A percentile compares a stretch with the other conserved stretches of the same genome.
Evolutionary conservation across 2,329 filamentous ascomycete species (phyloP).

Genomic region (Phoma sp.): DNA sequence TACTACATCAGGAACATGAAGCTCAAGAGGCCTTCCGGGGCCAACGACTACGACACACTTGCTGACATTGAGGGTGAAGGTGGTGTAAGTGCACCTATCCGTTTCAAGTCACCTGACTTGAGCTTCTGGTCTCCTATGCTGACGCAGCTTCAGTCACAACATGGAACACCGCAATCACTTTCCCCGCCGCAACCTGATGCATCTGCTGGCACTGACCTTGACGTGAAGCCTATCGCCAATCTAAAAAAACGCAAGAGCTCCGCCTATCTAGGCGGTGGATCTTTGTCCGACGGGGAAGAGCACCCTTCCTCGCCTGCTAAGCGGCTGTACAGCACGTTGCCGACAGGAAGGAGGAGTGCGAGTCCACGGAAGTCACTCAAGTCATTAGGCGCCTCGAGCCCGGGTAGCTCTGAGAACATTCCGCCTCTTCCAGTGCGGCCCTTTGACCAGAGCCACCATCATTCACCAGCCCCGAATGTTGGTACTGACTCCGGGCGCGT

Average conservation of each 20-base stretch:
- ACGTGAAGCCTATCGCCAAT: constrained; percentile 30
- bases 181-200: constrained; percentile 35
- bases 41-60: constrained; percentile 40
- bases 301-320: constrained; percentile 34
- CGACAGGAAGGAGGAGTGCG: constrained; percentile 29
- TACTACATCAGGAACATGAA: constrained; percentile 50
- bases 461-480: constrained; percentile 26
- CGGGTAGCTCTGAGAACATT: constrained; percentile 35
- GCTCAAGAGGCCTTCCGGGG: constrained; percentile 42
- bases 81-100: constrained; percentile 21
- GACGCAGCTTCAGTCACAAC: constrained; percentile 37
- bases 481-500: constrained; percentile 31
- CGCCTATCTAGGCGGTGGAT: constrained; percentile 26
- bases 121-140: constrained; percentile 15
- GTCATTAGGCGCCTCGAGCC: constrained; percentile 29
- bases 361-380: constrained; percentile 42
- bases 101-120: constrained; percentile 18
- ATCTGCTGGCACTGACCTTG: constrained; percentile 28
- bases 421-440: constrained; percentile 34
- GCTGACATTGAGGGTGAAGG: constrained; percentile 42
- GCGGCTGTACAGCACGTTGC: constrained; percentile 40
- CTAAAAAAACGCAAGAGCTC: constrained; percentile 46
- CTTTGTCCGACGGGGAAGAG: constrained; percentile 43
- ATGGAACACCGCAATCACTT: constrained; percentile 37
- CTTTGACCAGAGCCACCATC: constrained; percentile 28